These are phyloP conservation scores for Daphne laureola DNA, from an alignment of 441 rosid species.

Conservation along the genomic window DNA sequence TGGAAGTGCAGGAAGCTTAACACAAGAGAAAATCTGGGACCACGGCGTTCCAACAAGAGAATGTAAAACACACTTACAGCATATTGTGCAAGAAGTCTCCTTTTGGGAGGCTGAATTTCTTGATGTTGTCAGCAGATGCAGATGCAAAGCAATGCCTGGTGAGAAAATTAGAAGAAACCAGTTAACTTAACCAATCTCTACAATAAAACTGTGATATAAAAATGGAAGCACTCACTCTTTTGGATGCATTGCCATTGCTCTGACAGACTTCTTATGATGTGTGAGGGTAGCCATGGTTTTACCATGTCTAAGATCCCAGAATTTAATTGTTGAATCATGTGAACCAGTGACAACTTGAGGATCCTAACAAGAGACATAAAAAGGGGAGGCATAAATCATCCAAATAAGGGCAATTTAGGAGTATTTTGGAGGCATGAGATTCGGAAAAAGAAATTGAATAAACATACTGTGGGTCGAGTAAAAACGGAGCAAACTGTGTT, in stretches of 20 bases:
- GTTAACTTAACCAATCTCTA: no score
- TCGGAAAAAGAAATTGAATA: background rate
- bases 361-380: slow-evolving; percentile 47
- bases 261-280: slow-evolving; percentile 95
- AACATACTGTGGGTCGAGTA: slow-evolving; percentile 75
- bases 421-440: background rate
- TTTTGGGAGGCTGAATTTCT: slow-evolving; percentile 77
- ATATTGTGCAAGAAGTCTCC: slow-evolving; percentile 95
- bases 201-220: background rate
- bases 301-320: slow-evolving; percentile 96
- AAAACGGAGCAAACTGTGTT: slow-evolving; percentile 98
- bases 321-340: slow-evolving; percentile 89
- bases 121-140: slow-evolving; percentile 94
- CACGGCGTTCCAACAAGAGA: background rate
- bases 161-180: slow-evolving; percentile 7
- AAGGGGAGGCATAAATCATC: no score
- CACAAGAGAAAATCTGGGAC: no score
- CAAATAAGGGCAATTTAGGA: background rate
- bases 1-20: no score
- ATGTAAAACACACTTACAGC: slow-evolving; percentile 59
- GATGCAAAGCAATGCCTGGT: slow-evolving; percentile 83
- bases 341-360: slow-evolving; percentile 99
- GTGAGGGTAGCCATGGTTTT: slow-evolving; percentile 90
- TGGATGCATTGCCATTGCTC: slow-evolving; percentile 94
- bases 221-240: slow-evolving; percentile 49